Base-by-base conservation (phyloP, 1,284 basidiomycete genomes). In the Trichosporon coremiiforme region DNA sequence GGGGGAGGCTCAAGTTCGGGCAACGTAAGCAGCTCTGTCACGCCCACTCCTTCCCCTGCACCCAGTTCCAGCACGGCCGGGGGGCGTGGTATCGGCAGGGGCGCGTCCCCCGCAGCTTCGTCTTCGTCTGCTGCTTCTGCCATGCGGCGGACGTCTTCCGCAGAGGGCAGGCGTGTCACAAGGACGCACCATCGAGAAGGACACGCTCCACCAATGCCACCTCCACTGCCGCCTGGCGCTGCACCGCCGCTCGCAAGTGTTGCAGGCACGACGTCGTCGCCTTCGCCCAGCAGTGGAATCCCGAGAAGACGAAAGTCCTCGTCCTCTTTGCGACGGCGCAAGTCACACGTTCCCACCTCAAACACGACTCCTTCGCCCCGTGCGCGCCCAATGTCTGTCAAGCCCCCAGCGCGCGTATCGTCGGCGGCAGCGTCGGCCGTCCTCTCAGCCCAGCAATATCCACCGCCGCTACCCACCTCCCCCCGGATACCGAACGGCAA, bases 311-410 rank as follows among this genome's bases (percentile, higher is more conserved):
- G 31, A 57, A 57, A 57, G 29, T 57, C 55, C 2, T 57, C 55
- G 25, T 57, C 57, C 31, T 60, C 57, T 8, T 25, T 60, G 6
- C 2, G 47, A 22, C 15, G 31, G 15, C 57, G 57, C 57, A 60
- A 60, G 57, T 60, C 57, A 33, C 57, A 60, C 57, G 35, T 60
- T 60, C 57, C 57, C 29, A 60, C 57, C 29, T 60, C 57, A 10
- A 33, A 33, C 57, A 35, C 31, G 13, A 35, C 57, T 17, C 57
- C 57, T 33, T 22, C 57, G 57, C 57, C 57, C 57, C 57, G 29
- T 60, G 57, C 57, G 29, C 57, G 57, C 7, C 57, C 57, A 1
- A 60, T 60, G 57, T 60, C 57, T 4, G 29, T 60, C 57, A 31
- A 22, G 57, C 57, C 57, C 15, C 29, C 57, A 33, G 57, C 57